Evolutionary conservation across 2,329 filamentous ascomycete genomes (phyloP).

Genomic region (Talaromyces sp.): DNA sequence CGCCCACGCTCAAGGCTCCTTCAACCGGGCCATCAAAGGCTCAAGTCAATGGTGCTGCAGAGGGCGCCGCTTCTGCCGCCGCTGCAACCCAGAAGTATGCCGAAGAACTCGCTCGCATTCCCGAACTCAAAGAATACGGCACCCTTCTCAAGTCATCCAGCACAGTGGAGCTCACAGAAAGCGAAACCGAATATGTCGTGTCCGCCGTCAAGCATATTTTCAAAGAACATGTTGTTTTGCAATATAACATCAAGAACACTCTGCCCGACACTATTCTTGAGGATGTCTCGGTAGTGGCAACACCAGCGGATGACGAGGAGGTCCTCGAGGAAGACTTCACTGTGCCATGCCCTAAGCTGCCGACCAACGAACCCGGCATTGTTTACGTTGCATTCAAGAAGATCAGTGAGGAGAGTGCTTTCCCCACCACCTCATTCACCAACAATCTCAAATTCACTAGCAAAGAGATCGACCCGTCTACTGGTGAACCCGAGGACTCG

Average conservation of each 20-base stretch:
- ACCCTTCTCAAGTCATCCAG: conserved; percentile 84
- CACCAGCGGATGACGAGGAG: conserved; percentile 76
- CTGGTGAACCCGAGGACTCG: conserved; percentile 81
- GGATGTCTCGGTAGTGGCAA: conserved; percentile 76
- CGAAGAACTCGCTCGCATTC: conserved; percentile 78
- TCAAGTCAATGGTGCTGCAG: conserved; percentile 60
- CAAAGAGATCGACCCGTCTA: conserved; percentile 95
- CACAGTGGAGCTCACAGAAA: conserved; percentile 84
- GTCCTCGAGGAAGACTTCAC: conserved; percentile 79
- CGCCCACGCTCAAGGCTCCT: conserved; percentile 89
- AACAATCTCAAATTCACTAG: conserved; percentile 95
- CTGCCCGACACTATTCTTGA: conserved; percentile 84
- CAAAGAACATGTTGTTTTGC: conserved; percentile 91
- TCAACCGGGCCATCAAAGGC: conserved; percentile 72
- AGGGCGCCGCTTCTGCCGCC: conserved; percentile 68
- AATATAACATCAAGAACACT: conserved; percentile 98
- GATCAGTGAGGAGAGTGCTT: conserved; percentile 64
- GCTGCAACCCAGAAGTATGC: conserved; percentile 83
- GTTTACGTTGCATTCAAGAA: conserved; percentile 95
- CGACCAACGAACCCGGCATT: conserved; percentile 80
- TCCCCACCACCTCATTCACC: conserved; percentile 75
- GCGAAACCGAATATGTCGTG: conserved; percentile 96
- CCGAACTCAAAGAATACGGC: conserved; percentile 86
- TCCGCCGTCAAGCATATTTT: conserved; percentile 93
- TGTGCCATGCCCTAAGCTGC: conserved; percentile 76